phyloP scores from a whole-genome alignment of 345 rosid species.

The Sonneratia caseolaris region DNA sequence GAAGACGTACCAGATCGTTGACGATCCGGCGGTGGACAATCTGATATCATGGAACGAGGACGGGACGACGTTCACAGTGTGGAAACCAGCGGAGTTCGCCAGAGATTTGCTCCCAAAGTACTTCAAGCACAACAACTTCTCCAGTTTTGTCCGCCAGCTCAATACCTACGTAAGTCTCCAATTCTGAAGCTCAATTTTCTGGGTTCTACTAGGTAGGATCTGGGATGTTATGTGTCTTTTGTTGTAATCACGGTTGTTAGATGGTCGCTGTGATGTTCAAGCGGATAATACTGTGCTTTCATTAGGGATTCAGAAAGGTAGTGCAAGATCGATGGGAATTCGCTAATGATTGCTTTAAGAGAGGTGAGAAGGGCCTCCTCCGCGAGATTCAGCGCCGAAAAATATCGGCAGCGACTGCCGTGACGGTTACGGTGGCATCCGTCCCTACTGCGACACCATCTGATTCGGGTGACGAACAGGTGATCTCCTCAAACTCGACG shows the following conservation, averaged over 20 bases:
- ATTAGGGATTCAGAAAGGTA: slow-evolving; percentile 83
- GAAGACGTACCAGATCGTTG: slow-evolving; percentile 78
- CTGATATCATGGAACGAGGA: slow-evolving; percentile 86
- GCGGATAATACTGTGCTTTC: slow-evolving; percentile 3
- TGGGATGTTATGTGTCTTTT: not conserved
- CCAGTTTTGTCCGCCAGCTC: slow-evolving; percentile 93
- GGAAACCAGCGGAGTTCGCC: slow-evolving; percentile 92
- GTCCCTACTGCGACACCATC: slow-evolving; percentile 40
- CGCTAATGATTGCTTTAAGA: slow-evolving; percentile 61
- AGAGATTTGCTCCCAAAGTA: slow-evolving; percentile 78
- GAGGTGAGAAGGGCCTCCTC: slow-evolving; percentile 70
- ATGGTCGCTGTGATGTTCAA: not conserved
- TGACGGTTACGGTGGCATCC: slow-evolving; percentile 23
- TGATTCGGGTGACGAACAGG: slow-evolving; percentile 75
- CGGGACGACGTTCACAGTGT: slow-evolving; percentile 76
- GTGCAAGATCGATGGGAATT: slow-evolving; percentile 98
- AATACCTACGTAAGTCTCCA: slow-evolving; percentile 69
- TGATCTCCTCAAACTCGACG: slow-evolving; percentile 55
- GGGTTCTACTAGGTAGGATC: not conserved
- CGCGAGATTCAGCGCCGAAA: slow-evolving; percentile 86
- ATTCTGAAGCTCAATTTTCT: too few species aligned
- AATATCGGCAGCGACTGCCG: slow-evolving; percentile 28
- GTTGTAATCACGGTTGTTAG: too few species aligned
- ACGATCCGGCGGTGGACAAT: slow-evolving; percentile 62
- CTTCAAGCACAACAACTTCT: slow-evolving; percentile 36